Percentiles rank a stretch among this genome's conserved stretches.
phyloP scores from a whole-genome alignment of 257 asterid genomes.

The Prunella vulgaris region DNA sequence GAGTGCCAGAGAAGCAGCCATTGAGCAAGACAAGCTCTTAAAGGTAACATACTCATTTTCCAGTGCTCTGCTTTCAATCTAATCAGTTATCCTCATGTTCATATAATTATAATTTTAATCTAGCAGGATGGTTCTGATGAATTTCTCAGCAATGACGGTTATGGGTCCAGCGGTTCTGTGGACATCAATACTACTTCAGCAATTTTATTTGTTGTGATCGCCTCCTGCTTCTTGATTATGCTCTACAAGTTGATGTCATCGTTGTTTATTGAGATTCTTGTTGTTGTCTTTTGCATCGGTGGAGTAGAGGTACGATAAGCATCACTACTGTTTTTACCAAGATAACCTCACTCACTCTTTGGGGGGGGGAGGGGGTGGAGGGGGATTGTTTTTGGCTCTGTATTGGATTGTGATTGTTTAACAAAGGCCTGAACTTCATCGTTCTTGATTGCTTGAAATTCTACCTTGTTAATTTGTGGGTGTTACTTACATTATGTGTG shows the following conservation, averaged over 20 bases:
- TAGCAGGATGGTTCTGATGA: constrained; percentile 86
- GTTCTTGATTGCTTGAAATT: too few relatives aligned
- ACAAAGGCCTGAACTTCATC: too few relatives aligned
- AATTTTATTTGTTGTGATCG: constrained; percentile 68
- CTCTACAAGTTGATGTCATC: constrained; percentile 87
- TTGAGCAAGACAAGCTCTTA: constrained; percentile 73
- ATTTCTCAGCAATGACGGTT: constrained; percentile 33
- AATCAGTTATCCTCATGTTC: too few relatives aligned
- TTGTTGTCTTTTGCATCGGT: constrained; percentile 90
- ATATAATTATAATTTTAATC: constrained; percentile 8
- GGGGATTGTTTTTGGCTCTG: too few relatives aligned
- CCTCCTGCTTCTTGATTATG: constrained; percentile 88
- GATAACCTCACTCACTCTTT: not conserved
- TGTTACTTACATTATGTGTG: too few relatives aligned
- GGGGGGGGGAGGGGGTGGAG: not conserved
- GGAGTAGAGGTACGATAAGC: constrained; percentile 73
- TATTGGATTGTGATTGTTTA: too few relatives aligned
- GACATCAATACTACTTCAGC: constrained; percentile 79
- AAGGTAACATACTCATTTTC: constrained; percentile 41
- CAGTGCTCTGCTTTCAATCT: not conserved
- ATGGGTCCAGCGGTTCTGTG: constrained; percentile 54
- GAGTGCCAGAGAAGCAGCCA: constrained; percentile 81
- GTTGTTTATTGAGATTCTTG: constrained; percentile 85
- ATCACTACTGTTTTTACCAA: not conserved
- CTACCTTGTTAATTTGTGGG: too few relatives aligned